A percentile compares a stretch with the other conserved stretches of the same genome.
phyloP scores from a whole-genome alignment of 768 basidiomycete genomes.

The Coprinopsis marcescibilis region DNA sequence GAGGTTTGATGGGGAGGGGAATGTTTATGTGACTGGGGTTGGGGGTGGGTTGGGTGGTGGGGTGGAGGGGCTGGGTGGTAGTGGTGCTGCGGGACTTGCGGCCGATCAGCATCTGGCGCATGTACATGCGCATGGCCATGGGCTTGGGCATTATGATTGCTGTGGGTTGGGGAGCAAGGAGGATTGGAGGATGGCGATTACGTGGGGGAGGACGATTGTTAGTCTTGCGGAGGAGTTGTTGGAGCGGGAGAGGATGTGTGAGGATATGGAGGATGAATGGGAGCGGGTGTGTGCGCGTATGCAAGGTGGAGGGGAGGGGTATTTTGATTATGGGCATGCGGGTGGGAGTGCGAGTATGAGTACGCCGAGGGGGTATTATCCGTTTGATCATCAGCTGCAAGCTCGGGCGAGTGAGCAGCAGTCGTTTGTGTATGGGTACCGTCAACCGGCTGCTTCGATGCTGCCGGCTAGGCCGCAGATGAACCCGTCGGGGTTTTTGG shows the following conservation, averaged over 20 bases:
- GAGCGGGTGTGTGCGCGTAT: conserved; percentile 8
- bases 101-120: not conserved
- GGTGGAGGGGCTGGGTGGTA: too few relatives aligned
- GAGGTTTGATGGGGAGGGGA: not conserved
- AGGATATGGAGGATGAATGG: conserved; percentile 12
- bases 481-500: conserved; percentile 10
- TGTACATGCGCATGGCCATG: not conserved
- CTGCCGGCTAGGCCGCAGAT: not conserved
- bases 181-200: conserved; percentile 65
- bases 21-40: too few relatives aligned
- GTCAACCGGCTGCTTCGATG: too few relatives aligned
- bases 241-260: conserved; percentile 18
- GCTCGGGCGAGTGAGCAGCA: too few relatives aligned
- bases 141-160: not conserved
- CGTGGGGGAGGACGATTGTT: conserved; percentile 63
- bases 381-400: too few relatives aligned
- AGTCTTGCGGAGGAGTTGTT: conserved; percentile 51
- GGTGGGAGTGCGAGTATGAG: too few relatives aligned
- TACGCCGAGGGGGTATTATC: too few relatives aligned
- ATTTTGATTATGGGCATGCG: not conserved
- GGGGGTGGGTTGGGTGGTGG: too few relatives aligned
- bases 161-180: conserved; percentile 24
- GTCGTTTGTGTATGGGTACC: too few relatives aligned
- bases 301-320: conserved; percentile 12
- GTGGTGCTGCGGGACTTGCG: conserved; percentile 16